phyloP scores from a whole-genome alignment of 2,329 filamentous ascomycete species.

The Magnaporthiopsis incrustans region DNA sequence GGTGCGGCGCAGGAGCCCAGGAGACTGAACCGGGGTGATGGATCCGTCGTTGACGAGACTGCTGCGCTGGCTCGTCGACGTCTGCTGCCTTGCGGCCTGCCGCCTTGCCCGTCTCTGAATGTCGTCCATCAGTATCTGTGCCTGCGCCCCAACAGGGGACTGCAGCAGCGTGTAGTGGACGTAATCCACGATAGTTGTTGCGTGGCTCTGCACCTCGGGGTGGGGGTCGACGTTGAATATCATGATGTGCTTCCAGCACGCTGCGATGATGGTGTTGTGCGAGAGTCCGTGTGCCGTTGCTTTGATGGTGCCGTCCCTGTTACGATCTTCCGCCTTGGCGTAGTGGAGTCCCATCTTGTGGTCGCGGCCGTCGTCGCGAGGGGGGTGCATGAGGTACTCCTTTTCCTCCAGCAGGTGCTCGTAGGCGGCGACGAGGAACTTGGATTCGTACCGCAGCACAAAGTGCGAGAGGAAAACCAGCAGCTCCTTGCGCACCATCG shows the following conservation, averaged over 20 bases:
- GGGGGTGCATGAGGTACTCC: slow-evolving; percentile 53
- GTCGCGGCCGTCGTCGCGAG: slow-evolving; percentile 46
- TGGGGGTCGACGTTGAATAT: slow-evolving; percentile 91
- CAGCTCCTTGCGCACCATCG: slow-evolving; percentile 87
- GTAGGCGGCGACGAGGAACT: slow-evolving; percentile 84
- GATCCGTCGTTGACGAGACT: slow-evolving; percentile 25
- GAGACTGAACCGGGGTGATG: slow-evolving; percentile 41
- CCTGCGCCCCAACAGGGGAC: slow-evolving; percentile 64
- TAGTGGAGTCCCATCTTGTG: slow-evolving; percentile 58
- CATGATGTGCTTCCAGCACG: slow-evolving; percentile 88
- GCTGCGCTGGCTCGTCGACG: slow-evolving; percentile 34
- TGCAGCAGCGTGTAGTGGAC: slow-evolving; percentile 70
- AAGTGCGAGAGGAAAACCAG: slow-evolving; percentile 92
- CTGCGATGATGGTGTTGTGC: slow-evolving; percentile 83
- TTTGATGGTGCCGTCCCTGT: slow-evolving; percentile 50
- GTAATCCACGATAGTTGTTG: slow-evolving; percentile 77
- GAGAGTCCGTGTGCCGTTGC: slow-evolving; percentile 54
- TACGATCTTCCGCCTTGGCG: slow-evolving; percentile 45
- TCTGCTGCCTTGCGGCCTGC: slow-evolving; percentile 36
- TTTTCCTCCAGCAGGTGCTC: slow-evolving; percentile 84
- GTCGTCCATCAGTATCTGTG: slow-evolving; percentile 67
- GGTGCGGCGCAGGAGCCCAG: slow-evolving; percentile 53
- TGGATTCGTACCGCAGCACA: slow-evolving; percentile 80
- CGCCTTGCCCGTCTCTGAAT: slow-evolving; percentile 47
- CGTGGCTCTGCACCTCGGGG: slow-evolving; percentile 82